Evolutionary conservation across 495 filamentous ascomycete genomes (phyloP).

Genomic region (Aspergillus diversus): DNA sequence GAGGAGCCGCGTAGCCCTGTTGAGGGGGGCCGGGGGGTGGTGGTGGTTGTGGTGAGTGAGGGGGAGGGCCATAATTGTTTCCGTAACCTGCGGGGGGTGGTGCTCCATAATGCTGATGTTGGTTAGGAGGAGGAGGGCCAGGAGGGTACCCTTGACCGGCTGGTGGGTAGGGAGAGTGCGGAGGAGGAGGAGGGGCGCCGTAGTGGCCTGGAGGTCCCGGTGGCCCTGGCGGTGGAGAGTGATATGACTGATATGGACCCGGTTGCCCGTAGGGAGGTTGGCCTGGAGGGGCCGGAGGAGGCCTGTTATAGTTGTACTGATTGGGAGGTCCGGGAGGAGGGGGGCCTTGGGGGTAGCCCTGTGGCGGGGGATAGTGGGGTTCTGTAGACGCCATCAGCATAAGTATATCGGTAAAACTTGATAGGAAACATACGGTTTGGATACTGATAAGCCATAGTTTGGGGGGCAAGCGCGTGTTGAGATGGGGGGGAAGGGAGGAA

Average conservation of each 20-base stretch:
- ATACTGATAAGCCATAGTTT: slow-evolving; percentile 35
- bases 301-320: slow-evolving; percentile 15
- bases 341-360: slow-evolving; percentile 26
- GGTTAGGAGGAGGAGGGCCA: slow-evolving; percentile 14
- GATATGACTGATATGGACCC: slow-evolving; percentile 13
- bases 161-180: slow-evolving; percentile 22
- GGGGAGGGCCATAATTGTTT: slow-evolving; percentile 9
- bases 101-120: slow-evolving; percentile 24
- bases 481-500: background rate
- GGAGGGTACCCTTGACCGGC: slow-evolving; percentile 19
- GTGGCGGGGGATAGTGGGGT: slow-evolving; percentile 17
- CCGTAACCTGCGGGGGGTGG: slow-evolving; percentile 18
- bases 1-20: slow-evolving; percentile 23
- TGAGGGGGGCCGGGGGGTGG: slow-evolving; percentile 20
- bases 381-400: background rate
- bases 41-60: slow-evolving; percentile 24
- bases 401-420: background rate
- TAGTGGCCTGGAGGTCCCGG: slow-evolving; percentile 44
- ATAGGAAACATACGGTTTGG: slow-evolving; percentile 33
- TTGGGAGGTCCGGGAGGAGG: background rate
- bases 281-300: slow-evolving; percentile 33
- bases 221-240: slow-evolving; percentile 29
- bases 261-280: slow-evolving; percentile 24
- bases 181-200: slow-evolving; percentile 43
- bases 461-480: background rate